These are phyloP conservation scores for Cordyceps militaris DNA, from an alignment of 2,329 filamentous ascomycete genomes.

Conservation along the genomic window DNA sequence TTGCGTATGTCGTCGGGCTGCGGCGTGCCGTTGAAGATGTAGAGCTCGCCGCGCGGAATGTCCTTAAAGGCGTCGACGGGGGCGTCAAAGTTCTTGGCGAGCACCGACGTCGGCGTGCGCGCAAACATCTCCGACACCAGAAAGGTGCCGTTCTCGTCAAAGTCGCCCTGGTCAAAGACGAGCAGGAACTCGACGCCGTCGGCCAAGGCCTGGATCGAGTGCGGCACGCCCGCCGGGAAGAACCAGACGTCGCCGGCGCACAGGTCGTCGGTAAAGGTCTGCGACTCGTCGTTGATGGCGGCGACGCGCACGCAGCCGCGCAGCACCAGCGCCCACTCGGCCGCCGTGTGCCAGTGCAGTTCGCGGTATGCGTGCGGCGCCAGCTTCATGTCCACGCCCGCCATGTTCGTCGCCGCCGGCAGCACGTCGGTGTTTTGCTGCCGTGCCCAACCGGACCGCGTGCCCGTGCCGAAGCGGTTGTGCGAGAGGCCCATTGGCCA, in stretches of 20 bases:
- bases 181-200: slow-evolving; percentile 52
- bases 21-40: slow-evolving; percentile 46
- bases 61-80: slow-evolving; percentile 40
- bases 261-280: slow-evolving; percentile 41
- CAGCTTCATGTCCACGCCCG: slow-evolving; percentile 53
- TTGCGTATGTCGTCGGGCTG: slow-evolving; percentile 37
- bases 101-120: slow-evolving; percentile 43
- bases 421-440: slow-evolving; percentile 47
- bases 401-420: slow-evolving; percentile 43
- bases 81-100: slow-evolving; percentile 48
- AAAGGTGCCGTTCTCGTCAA: slow-evolving; percentile 54
- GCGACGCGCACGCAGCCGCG: slow-evolving; percentile 46
- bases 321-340: slow-evolving; percentile 45
- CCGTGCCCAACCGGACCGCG: slow-evolving; percentile 44
- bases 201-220: slow-evolving; percentile 48
- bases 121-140: slow-evolving; percentile 47
- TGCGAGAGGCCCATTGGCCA: slow-evolving; percentile 50
- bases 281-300: slow-evolving; percentile 45
- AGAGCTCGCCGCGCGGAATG: slow-evolving; percentile 40
- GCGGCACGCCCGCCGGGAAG: slow-evolving; percentile 43
- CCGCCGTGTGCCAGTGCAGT: slow-evolving; percentile 54
- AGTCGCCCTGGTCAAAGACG: slow-evolving; percentile 52
- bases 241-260: slow-evolving; percentile 48
- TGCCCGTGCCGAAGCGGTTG: slow-evolving; percentile 37
- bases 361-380: slow-evolving; percentile 53